Percentiles rank a stretch among this genome's conserved stretches.
These are phyloP conservation scores for Parmales sp. DNA, from an alignment of 108 stramenopile genomes.

Conservation along the genomic window DNA sequence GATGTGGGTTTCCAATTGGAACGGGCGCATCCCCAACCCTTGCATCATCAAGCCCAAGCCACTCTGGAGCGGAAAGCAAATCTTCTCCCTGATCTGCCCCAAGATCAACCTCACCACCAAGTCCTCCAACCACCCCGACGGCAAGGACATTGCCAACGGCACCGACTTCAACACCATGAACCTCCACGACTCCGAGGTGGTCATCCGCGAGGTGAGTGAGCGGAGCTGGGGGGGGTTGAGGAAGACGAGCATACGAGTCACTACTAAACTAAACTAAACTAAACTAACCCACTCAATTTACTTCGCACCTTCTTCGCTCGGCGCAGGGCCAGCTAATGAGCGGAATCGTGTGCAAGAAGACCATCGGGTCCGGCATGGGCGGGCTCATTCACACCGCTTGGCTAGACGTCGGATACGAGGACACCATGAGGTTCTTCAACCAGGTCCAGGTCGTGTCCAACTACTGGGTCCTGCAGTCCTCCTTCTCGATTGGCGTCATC, in stretches of 20 bases:
- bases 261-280: too few species aligned
- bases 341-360: constrained; percentile 95
- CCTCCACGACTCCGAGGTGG: constrained; percentile 74
- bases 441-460: constrained; percentile 89
- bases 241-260: too few species aligned
- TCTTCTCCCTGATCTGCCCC: constrained; percentile 79
- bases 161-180: constrained; percentile 71
- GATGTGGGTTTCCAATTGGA: constrained; percentile 90
- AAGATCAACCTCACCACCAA: constrained; percentile 80
- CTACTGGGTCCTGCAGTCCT: constrained; percentile 85
- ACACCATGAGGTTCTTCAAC: constrained; percentile 91
- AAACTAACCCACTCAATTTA: too few species aligned
- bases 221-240: too few species aligned
- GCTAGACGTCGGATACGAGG: constrained; percentile 88
- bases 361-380: constrained; percentile 86
- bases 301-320: too few species aligned
- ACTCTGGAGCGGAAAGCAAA: constrained; percentile 99
- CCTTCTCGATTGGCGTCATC: constrained; percentile 93
- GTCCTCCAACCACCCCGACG: constrained; percentile 66
- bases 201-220: too few species aligned
- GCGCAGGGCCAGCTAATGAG: constrained; percentile 85
- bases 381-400: constrained; percentile 93
- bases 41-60: constrained; percentile 88
- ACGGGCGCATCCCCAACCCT: constrained; percentile 85
- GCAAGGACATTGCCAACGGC: constrained; percentile 44